These are phyloP conservation scores for Parmelia sp. DNA, from an alignment of 495 filamentous ascomycete species.

Conservation along the genomic window DNA sequence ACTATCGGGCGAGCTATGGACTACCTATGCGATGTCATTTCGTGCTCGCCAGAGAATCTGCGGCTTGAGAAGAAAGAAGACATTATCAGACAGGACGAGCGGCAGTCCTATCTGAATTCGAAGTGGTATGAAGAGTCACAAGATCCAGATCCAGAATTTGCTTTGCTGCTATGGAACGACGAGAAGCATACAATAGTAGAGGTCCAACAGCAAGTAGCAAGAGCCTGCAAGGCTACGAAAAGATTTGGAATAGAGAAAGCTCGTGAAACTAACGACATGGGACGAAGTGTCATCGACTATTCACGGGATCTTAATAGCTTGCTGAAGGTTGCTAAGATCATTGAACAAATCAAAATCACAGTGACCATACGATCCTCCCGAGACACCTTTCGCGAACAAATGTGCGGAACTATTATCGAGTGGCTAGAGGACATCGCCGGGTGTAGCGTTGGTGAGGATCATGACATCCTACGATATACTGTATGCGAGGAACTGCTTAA, in stretches of 20 bases:
- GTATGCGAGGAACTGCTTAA: slow-evolving; percentile 88
- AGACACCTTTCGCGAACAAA: slow-evolving; percentile 94
- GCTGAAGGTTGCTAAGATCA: slow-evolving; percentile 66
- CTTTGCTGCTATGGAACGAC: slow-evolving; percentile 93
- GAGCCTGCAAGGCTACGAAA: slow-evolving; percentile 71
- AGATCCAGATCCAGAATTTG: slow-evolving; percentile 63
- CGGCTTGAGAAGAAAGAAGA: slow-evolving; percentile 75
- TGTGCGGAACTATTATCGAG: slow-evolving; percentile 96
- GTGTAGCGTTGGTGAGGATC: slow-evolving; percentile 75
- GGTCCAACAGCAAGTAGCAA: slow-evolving; percentile 78
- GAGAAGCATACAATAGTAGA: slow-evolving; percentile 97
- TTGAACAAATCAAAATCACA: slow-evolving; percentile 94
- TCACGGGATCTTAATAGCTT: slow-evolving; percentile 63
- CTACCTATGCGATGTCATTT: slow-evolving; percentile 95
- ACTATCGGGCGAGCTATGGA: slow-evolving; percentile 82
- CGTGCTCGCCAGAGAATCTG: slow-evolving; percentile 93
- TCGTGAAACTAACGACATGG: slow-evolving; percentile 79
- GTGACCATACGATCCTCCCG: slow-evolving; percentile 88
- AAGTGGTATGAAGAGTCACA: slow-evolving; percentile 61
- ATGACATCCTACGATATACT: slow-evolving; percentile 67
- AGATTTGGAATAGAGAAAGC: slow-evolving; percentile 68
- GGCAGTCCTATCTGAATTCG: slow-evolving; percentile 64
- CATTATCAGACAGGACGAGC: slow-evolving; percentile 74
- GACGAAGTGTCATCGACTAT: slow-evolving; percentile 76
- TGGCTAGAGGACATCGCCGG: slow-evolving; percentile 92